Percentiles rank a stretch among this genome's conserved stretches.
phyloP scores from a whole-genome alignment of 2,329 filamentous ascomycete species.

The Phialemoniopsis sp. region DNA sequence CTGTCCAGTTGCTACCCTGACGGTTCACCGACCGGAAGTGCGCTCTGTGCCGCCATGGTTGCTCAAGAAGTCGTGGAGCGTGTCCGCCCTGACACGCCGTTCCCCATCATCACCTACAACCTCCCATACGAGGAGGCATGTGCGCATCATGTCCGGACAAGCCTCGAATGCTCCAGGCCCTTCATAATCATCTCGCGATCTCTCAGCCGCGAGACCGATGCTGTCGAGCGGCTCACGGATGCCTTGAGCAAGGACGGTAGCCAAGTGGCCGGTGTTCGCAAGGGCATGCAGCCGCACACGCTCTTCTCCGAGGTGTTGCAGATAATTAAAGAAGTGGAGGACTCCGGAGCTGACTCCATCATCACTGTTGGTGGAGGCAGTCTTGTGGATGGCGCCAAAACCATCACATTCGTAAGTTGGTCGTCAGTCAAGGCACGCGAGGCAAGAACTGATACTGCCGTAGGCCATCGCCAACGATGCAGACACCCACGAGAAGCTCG shows the following conservation, averaged over 20 bases:
- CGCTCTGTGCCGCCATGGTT: no score
- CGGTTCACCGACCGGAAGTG: no score
- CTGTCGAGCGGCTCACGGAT: constrained; percentile 7
- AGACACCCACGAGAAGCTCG: constrained; percentile 7
- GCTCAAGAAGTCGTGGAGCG: constrained; percentile 7
- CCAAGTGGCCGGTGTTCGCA: constrained; percentile 6
- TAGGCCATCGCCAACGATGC: constrained; percentile 11
- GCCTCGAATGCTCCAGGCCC: constrained; percentile 7
- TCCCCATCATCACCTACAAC: constrained; percentile 10
- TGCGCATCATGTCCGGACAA: constrained; percentile 7
- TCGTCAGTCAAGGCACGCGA: not conserved
- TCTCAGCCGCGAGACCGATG: constrained; percentile 11
- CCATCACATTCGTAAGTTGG: constrained; percentile 6
- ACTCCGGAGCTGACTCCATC: constrained; percentile 9
- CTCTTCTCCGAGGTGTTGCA: constrained; percentile 12
- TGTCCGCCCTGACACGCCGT: constrained; percentile 6
- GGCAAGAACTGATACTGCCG: not conserved
- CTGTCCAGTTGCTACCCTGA: no score
- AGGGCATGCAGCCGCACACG: constrained; percentile 13
- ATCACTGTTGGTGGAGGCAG: constrained; percentile 13
- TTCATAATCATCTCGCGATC: constrained; percentile 12
- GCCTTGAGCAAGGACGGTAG: constrained; percentile 3
- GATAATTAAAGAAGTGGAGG: constrained; percentile 5
- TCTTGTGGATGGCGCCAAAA: constrained; percentile 13
- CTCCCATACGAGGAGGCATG: constrained; percentile 11